Base-by-base conservation (phyloP, 1,139 yeast genomes). In the Tardiomyces blankii region DNA sequence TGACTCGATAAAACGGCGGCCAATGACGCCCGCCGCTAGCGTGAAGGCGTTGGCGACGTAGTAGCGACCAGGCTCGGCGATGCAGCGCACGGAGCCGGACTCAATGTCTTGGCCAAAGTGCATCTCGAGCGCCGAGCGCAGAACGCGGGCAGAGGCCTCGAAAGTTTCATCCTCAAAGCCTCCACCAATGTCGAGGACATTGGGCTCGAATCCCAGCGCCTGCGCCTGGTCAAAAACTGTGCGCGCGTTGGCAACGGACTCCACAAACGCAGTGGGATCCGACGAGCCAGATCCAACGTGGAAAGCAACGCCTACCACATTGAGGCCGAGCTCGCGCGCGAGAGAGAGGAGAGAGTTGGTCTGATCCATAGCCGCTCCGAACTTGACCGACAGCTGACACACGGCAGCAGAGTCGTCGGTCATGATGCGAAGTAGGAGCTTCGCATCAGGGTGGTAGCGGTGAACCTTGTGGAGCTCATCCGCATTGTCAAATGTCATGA, bases 261-360 rank as follows among this genome's bases (percentile, higher is more conserved):
- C 77, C 50, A 70, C 72, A 55, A 86, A 75, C 9, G 93, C 75
- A 42, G 69, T 66, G 49, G 81, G 75, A 61, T 87, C 95, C 48
- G 77, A 77, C 23, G 96, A 93, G 42, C 97, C 97, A 2, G 95
- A 84, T 1, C 98, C 98, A 49, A 89, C 88, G 63, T 91, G 98
- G 75, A 91, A 91, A 8, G 96, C 89, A 39, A 88, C 91, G 41
- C 98, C 98, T 27, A 69, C 77, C 38, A 89, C 75, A 48, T 76
- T 67, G 55, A 91, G 71, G 2, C 70, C 77, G 48, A 87, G 67
- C 47, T 73, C 72, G 49, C 73, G 68, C 38, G 95, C 93, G 50
- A 74, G 64, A 5, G 75, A 72, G 54, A 91, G 71, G 57, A 91
- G 69, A 27, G 67, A 60, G 41, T 70, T 57, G 2, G 87, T 82